Conservation (phyloP, 2,329 filamentous ascomycete species). For the Neonectria faginata region DNA sequence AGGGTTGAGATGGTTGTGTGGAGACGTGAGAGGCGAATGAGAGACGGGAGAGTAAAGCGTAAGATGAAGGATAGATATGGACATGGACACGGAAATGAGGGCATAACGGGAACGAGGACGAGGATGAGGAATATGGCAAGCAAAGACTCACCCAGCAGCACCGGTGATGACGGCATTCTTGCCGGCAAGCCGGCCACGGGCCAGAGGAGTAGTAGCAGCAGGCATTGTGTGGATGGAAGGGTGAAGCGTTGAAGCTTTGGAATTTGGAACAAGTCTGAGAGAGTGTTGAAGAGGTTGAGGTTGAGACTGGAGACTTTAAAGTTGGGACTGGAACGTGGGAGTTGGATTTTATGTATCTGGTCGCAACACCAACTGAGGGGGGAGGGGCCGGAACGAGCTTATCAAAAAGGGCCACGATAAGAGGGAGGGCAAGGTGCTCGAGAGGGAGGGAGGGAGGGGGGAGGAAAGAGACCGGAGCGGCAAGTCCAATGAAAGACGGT, state of each 20-base stretch:
- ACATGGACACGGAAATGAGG: not conserved
- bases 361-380: constrained; percentile 14
- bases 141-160: constrained; percentile 79
- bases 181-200: constrained; percentile 65
- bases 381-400: constrained; percentile 17
- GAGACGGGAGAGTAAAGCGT: not conserved
- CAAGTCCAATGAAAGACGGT: constrained; percentile 8
- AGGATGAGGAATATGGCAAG: not conserved
- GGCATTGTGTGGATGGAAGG: constrained; percentile 44
- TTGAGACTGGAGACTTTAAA: constrained; percentile 6
- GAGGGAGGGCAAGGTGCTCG: constrained; percentile 1
- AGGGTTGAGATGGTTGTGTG: not conserved
- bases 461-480: not conserved
- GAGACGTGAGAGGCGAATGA: not conserved
- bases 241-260: not conserved
- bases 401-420: constrained; percentile 25
- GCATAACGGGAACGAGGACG: too few species aligned
- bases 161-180: constrained; percentile 82
- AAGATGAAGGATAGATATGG: not conserved
- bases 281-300: not conserved
- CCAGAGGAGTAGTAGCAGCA: constrained; percentile 36
- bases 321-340: constrained; percentile 1
- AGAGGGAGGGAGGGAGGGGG: not conserved
- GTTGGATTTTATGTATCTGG: constrained; percentile 24
- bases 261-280: not conserved